Evolutionary conservation across 192 early-diverging fungal species (phyloP), one percentile per base, ranked within the genome.

Genomic region (Backusella westeae): DNA sequence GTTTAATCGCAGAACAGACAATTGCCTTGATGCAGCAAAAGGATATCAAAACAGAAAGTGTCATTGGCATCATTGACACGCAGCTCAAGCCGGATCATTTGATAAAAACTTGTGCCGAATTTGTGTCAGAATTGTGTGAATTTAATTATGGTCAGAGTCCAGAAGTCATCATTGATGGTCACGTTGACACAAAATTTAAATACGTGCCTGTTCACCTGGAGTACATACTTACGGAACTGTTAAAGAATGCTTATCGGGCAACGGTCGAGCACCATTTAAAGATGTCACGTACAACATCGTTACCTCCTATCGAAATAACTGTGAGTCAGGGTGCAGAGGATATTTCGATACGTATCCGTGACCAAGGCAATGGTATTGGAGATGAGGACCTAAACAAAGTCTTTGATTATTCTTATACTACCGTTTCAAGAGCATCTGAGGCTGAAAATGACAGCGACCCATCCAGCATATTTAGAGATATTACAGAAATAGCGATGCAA

Each of bases 321-420:
- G 89, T 99, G 17, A 88, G 90, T 21, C 88, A 91, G 69, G 92
- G 93, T 38, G 77, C 88, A 1, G 91, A 93, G 44, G 94, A 94
- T 52, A 90, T 97, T 6, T 91, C 90, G 10, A 90, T 99, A 46
- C 86, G 97, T 71, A 90, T 99, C 52, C 83, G 95, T 29, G 97
- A 99, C 78, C 92, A 93, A 75, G 97, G 97, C 42, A 95, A 96
- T 32, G 97, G 97, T 32, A 94, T 99, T 67, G 80, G 93, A 8
- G 80, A 87, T 21, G 82, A 92, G 72, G 93, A 96, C 76, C 80
- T 95, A 78, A 84, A 84, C 35, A 87, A 90, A 21, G 88, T 96
- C 2, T 99, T 96, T 86, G 96, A 99, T 72, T 99, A 97, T 82
- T 94, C 92, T 4, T 97, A 92, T 84, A 96, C 97, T 12, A 96